Evolutionary conservation across 2,329 filamentous ascomycete species (phyloP), one percentile per base, ranked within the genome.

Genomic region (Xylaria sp.): DNA sequence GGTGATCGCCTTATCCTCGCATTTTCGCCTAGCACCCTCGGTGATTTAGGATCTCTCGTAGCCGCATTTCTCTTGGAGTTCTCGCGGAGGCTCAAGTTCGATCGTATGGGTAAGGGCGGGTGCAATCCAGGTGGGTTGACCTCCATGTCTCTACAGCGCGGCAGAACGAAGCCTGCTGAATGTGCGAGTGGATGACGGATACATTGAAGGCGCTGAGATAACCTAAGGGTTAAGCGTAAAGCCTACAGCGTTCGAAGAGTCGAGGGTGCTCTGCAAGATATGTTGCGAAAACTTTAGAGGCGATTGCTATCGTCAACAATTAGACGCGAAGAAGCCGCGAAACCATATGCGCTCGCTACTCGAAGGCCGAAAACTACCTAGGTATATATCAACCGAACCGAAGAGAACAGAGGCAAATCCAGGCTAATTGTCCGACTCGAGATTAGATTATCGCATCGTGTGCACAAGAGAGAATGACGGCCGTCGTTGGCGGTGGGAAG

Each of bases 131-230:
- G 71, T 65, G 71, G 70, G 60, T 74, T 73, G 63, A 56, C 70
- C 67, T 79, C 77, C 77, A 79, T 79, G 62, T 73, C 72, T 74
- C 75, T 77, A 77, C 70, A 73, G 68, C 73, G 69, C 69, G 72
- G 75, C 75, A 77, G 73, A 74, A 72, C 74, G 69, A 69, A 67
- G 74, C 71, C 77, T 76, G 75, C 74, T 74, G 63, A 61, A 67
- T 63, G 64, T 67, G 68, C 67, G 65, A 62, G 56, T 59, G 33
- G 61, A 46, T 67, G 71, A 66, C 38, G 38, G 69, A 79, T 78
- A 73, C 77, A 79, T 79, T 78, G 77, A 79, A 74, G 67, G 58
- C 60, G 38, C 63, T 28, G 31, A 28, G 46, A 46, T 9, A 65
- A 46, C 33, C 31, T 44, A 65, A 63, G 57, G 36, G n/a, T 26